phyloP scores from a whole-genome alignment of 257 asterid species.

The Linderniella brevidens region DNA sequence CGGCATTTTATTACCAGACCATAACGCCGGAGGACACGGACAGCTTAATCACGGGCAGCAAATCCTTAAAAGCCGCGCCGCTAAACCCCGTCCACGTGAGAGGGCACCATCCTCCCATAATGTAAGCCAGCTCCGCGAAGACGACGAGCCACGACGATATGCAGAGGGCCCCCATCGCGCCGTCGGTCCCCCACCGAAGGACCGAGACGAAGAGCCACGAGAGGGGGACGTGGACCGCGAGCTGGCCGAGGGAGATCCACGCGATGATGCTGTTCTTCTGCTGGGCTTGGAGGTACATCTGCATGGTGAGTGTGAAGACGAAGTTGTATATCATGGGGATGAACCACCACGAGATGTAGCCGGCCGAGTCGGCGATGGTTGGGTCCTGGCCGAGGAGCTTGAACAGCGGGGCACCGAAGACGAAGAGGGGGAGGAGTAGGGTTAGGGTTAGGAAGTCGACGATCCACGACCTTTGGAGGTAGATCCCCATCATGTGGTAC shows the following conservation, averaged over 20 bases:
- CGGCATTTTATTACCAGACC: slow-evolving; percentile 26
- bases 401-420: slow-evolving; percentile 31
- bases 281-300: slow-evolving; percentile 61
- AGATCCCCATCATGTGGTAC: slow-evolving; percentile 53
- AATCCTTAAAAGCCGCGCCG: slow-evolving; percentile 31
- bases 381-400: slow-evolving; percentile 33
- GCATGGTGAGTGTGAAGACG: slow-evolving; percentile 38
- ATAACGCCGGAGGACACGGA: slow-evolving; percentile 45
- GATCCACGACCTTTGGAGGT: slow-evolving; percentile 54
- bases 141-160: slow-evolving; percentile 39
- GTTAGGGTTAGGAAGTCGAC: slow-evolving; percentile 38
- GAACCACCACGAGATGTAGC: slow-evolving; percentile 37
- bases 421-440: slow-evolving; percentile 30
- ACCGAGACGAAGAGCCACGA: slow-evolving; percentile 34
- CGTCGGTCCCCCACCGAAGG: slow-evolving; percentile 29
- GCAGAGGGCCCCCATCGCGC: slow-evolving; percentile 40
- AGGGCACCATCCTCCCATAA: slow-evolving; percentile 60
- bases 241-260: slow-evolving; percentile 28
- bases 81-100: slow-evolving; percentile 44
- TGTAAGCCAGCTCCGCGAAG: slow-evolving; percentile 29
- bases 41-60: slow-evolving; percentile 45
- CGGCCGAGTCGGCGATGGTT: slow-evolving; percentile 28
- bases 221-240: slow-evolving; percentile 29
- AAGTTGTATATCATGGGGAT: slow-evolving; percentile 38
- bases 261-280: slow-evolving; percentile 38